Evolutionary conservation across 2,329 filamentous ascomycete genomes (phyloP).

Genomic region (Sporothrix schenckii): DNA sequence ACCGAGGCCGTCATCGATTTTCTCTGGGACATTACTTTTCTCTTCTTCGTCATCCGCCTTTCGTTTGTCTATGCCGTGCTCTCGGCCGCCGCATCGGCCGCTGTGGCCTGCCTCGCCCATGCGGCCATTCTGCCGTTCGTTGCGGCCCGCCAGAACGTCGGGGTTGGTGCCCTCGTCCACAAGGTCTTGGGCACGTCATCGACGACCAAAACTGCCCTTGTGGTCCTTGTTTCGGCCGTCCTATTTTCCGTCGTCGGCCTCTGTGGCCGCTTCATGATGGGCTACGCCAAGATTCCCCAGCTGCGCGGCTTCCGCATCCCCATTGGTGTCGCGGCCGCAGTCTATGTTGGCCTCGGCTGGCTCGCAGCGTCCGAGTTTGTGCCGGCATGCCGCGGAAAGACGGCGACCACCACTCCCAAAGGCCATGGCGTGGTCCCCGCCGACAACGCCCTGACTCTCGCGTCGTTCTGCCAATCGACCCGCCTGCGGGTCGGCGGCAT

Average conservation of each 20-base stretch:
- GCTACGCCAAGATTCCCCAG: constrained; percentile 41
- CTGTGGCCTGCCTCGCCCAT: constrained; percentile 39
- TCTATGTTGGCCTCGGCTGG: constrained; percentile 35
- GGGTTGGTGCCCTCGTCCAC: constrained; percentile 1
- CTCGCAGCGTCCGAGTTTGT: constrained; percentile 7
- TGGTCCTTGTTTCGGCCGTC: not conserved
- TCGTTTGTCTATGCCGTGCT: constrained; percentile 32
- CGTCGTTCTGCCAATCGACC: constrained; percentile 16
- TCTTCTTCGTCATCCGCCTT: constrained; percentile 40
- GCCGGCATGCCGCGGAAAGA: not conserved
- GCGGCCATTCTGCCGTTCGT: constrained; percentile 23
- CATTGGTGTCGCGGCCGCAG: constrained; percentile 39
- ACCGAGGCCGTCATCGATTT: constrained; percentile 45
- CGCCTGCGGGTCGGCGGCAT: not conserved
- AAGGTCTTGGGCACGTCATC: constrained; percentile 8
- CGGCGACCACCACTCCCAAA: not conserved
- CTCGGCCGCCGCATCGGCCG: constrained; percentile 41
- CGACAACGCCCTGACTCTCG: not conserved
- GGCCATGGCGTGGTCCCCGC: not conserved
- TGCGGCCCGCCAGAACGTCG: constrained; percentile 2
- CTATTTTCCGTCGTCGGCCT: constrained; percentile 32
- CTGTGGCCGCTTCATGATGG: constrained; percentile 39
- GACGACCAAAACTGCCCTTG: not conserved
- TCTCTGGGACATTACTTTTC: constrained; percentile 46
- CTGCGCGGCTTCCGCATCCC: constrained; percentile 40